Evolutionary conservation across 2,329 filamentous ascomycete species (phyloP).

Genomic region (Trichoderma citrinoviride): DNA sequence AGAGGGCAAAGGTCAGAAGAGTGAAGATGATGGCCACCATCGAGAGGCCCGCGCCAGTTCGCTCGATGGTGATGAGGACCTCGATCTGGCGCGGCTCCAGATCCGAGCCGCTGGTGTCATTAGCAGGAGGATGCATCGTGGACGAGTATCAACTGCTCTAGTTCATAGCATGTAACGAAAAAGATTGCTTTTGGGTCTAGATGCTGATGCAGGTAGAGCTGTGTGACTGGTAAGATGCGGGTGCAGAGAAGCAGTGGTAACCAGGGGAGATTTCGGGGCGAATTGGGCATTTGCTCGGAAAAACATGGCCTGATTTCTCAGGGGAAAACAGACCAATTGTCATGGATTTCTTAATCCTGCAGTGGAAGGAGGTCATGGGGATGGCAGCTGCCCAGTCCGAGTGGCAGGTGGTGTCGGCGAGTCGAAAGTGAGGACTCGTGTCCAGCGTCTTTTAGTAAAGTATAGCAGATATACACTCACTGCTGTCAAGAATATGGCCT

Average conservation of each 20-base stretch:
- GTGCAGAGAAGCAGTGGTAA: background rate
- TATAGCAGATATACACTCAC: too few relatives aligned
- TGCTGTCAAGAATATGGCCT: too few relatives aligned
- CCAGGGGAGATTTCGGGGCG: background rate
- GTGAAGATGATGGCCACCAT: constrained; percentile 50
- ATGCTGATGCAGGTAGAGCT: background rate
- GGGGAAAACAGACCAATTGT: background rate
- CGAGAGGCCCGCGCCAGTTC: constrained; percentile 53
- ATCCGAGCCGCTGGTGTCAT: constrained; percentile 23
- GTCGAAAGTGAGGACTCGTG: background rate
- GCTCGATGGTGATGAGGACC: constrained; percentile 50
- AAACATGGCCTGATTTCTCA: background rate
- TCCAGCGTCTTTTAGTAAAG: too few relatives aligned
- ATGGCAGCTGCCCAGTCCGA: background rate
- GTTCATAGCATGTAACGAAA: background rate
- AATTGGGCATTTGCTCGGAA: background rate
- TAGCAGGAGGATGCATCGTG: constrained; percentile 8
- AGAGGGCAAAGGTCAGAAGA: constrained; percentile 47
- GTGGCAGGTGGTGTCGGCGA: background rate
- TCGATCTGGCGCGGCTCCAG: constrained; percentile 41
- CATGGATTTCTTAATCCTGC: background rate
- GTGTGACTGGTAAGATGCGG: background rate
- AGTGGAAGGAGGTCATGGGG: background rate
- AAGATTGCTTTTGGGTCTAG: background rate
- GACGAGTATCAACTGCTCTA: background rate